Evolutionary conservation across 495 filamentous ascomycete genomes (phyloP), one percentile per base, ranked within the genome.

Genomic region (Trypethelium eluteriae): DNA sequence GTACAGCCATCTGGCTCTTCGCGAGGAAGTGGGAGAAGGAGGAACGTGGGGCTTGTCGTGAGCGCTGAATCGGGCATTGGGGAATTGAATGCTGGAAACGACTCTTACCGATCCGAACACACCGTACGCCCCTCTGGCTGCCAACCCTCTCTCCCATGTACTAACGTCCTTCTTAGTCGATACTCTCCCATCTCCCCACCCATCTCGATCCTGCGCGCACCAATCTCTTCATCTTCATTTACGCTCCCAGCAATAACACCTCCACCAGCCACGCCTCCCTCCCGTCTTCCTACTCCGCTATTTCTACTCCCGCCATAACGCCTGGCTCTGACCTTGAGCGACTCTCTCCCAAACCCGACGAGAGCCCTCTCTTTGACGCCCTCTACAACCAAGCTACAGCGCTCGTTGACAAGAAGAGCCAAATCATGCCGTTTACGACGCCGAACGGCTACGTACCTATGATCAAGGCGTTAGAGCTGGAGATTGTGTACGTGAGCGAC

Each of bases 391-490:
- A 94, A 74, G 91, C 90, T 2, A 81, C 87, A 59, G 75, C 81
- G 1, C 81, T 96, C 6, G 92, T 96, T 2, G 87, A 91, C 66
- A 91, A 90, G 69, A 88, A 92, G 11, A 89, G 79, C 66, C 89
- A 90, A 84, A 87, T 97, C 65, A 83, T 97, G 76, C 90, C 91
- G 2, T 97, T 96, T 75, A 93, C 88, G 12, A 89, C 90, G 4
- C 76, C 81, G 35, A 85, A 83, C 25, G 90, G 91, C 53, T 88
- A 91, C 72, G 81, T 92, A 12, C 88, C 93, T 73, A 89, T 97
- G 64, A 81, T 96, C 47, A 88, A 89, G 47, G 91, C 95, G 71
- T 79, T 97, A 16, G 84, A 85, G 18, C 92, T 92, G 2, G 88
- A 92, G 66, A 80, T 91, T 46, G 86, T 95, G 9, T 97, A 96